These are phyloP conservation scores for Eucalyptus caleyi DNA, from an alignment of 345 rosid genomes.

Conservation along the genomic window DNA sequence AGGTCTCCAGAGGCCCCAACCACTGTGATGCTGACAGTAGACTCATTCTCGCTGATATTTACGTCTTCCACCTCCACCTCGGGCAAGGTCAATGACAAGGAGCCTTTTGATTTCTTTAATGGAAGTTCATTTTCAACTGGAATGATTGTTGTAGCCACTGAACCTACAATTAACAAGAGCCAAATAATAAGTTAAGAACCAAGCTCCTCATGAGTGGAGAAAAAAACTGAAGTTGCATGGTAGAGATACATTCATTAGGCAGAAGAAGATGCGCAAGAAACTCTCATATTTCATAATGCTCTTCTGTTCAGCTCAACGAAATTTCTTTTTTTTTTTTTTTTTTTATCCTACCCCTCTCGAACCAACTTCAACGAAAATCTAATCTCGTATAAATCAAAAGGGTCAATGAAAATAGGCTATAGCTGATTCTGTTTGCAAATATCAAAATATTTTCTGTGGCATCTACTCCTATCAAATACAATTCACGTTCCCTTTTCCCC, in stretches of 20 bases:
- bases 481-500: not conserved
- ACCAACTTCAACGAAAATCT: not conserved
- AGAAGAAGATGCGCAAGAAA: not conserved
- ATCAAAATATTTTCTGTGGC: not conserved
- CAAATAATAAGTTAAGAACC: not conserved
- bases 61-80: slow-evolving; percentile 19
- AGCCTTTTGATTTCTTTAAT: slow-evolving; percentile 24
- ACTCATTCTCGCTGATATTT: slow-evolving; percentile 25
- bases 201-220: not conserved
- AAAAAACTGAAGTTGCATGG: not conserved
- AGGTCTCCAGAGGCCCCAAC: slow-evolving; percentile 99
- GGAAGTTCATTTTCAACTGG: slow-evolving; percentile 20
- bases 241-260: not conserved
- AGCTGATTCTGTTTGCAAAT: not conserved
- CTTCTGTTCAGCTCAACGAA: not conserved
- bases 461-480: not conserved
- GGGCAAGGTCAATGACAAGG: slow-evolving; percentile 20
- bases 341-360: not conserved
- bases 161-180: slow-evolving; percentile 17
- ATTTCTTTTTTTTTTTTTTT: not conserved
- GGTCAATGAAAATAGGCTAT: not conserved
- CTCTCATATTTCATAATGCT: not conserved
- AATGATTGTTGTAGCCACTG: slow-evolving; percentile 25
- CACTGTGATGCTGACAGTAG: slow-evolving; percentile 76
- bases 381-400: not conserved